These are phyloP conservation scores for Apiospora phragmitis DNA, from an alignment of 2,329 filamentous ascomycete species.

Conservation along the genomic window DNA sequence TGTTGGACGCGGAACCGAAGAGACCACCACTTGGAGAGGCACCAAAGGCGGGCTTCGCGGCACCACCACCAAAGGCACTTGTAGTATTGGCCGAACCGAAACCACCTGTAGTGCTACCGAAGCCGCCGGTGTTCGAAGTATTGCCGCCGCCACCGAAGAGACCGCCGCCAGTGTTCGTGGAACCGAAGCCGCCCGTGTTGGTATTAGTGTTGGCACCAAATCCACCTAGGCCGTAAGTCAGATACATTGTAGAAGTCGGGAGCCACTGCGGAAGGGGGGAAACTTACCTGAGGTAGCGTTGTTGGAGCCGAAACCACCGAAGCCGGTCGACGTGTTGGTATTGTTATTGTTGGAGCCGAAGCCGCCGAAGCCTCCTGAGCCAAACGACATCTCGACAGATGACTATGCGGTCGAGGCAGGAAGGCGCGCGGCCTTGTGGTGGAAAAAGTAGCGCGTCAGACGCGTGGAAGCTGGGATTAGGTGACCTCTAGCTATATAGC, in stretches of 20 bases:
- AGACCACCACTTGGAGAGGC: conserved; percentile 45
- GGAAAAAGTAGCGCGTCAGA: conserved; percentile 16
- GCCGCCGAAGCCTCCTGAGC: conserved; percentile 51
- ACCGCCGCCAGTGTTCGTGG: conserved; percentile 8
- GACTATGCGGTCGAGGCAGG: conserved; percentile 9
- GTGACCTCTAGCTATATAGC: conserved; percentile 12
- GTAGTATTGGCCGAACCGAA: conserved; percentile 36
- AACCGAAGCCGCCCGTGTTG: conserved; percentile 48
- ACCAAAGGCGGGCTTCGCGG: conserved; percentile 28
- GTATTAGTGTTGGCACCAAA: conserved; percentile 39
- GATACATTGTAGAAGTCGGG: not conserved
- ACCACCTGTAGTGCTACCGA: conserved; percentile 39
- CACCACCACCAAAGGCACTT: conserved; percentile 30
- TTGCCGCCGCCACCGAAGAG: conserved; percentile 9
- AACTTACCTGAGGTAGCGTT: conserved; percentile 25
- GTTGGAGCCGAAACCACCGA: conserved; percentile 40
- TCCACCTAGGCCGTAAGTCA: conserved; percentile 17
- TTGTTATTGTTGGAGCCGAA: conserved; percentile 34
- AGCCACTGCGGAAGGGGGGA: not conserved
- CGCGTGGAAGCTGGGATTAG: conserved; percentile 13
- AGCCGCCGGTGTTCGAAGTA: conserved; percentile 37
- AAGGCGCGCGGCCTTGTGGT: not conserved
- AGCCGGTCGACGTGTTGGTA: conserved; percentile 28
- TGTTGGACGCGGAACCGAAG: conserved; percentile 44
- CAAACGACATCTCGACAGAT: conserved; percentile 17